These are phyloP conservation scores for Aotearoamyces nothofagi DNA, from an alignment of 2,329 filamentous ascomycete species.

Conservation along the genomic window DNA sequence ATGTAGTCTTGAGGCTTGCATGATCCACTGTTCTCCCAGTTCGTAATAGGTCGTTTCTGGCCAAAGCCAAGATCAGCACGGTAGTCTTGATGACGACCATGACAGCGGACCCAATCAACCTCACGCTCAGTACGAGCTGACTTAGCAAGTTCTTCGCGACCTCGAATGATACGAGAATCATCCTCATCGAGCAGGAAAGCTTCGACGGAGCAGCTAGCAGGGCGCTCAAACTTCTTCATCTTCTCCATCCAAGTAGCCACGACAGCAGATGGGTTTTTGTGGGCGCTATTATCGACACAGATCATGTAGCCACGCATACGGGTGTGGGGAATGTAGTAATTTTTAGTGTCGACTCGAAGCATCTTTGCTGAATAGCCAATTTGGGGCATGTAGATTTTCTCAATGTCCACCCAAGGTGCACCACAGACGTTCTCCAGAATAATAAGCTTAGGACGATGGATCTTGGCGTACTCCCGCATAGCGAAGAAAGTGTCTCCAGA, in stretches of 20 bases:
- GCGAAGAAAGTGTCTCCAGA: conserved; percentile 50
- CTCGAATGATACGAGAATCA: conserved; percentile 30
- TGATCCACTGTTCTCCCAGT: conserved; percentile 38
- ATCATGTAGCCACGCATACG: conserved; percentile 43
- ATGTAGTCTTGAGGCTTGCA: conserved; percentile 38
- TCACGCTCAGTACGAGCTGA: conserved; percentile 19
- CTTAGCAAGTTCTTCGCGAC: conserved; percentile 28
- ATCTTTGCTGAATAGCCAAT: conserved; percentile 39
- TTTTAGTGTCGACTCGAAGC: conserved; percentile 46
- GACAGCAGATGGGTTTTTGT: neutral
- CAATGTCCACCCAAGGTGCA: conserved; percentile 42
- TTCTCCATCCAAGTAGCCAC: conserved; percentile 4
- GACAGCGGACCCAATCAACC: conserved; percentile 38
- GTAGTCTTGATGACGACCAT: conserved; percentile 40
- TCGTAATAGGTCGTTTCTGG: conserved; percentile 37
- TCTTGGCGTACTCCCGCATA: conserved; percentile 39
- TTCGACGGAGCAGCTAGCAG: conserved; percentile 45
- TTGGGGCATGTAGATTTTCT: conserved; percentile 12
- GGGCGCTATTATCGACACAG: conserved; percentile 27
- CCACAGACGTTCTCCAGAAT: conserved; percentile 56
- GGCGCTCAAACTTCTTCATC: conserved; percentile 22
- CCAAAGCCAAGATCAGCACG: conserved; percentile 36
- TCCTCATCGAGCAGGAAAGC: conserved; percentile 46
- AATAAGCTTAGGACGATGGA: conserved; percentile 43
- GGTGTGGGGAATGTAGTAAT: conserved; percentile 62